Base-by-base conservation (phyloP, 148 eudicot species). In the Pharnaceum exiguum region DNA sequence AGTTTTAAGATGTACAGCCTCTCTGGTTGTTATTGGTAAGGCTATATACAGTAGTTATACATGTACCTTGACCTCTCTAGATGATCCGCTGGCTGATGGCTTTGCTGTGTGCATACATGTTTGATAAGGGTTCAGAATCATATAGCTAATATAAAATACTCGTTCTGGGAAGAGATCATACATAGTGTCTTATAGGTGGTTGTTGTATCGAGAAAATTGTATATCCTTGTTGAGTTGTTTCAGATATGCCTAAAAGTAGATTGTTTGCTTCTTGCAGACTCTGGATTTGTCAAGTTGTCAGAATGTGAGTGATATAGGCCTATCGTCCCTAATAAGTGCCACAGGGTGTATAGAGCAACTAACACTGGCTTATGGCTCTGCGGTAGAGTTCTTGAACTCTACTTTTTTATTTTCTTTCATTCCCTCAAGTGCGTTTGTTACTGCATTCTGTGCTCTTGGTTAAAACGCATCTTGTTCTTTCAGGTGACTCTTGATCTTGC, bases 251-350 rank as follows among this genome's bases (percentile, higher is more conserved):
- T 57, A 33, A 71, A 15, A 23, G 48, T 13, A 57, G 18, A 30
- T 59, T 57, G 10, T 18, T 35, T 51, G 10, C 42, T 66, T 60
- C 21, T 15, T 25, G 57, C 73, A 91, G 97, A 71, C 65, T 40
- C 95, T 91, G 29, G 87, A 91, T 71, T 71, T 91, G 75, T 87
- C 97, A 44, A 77, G 87, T 46, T 87, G 93, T 68, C 86, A 82
- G 70, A 82, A 83, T 51, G 68, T 91, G 27, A 83, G 82, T 55
- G 84, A 80, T 23, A 68, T 69, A 22, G 96, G 97, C 48, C 68
- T 91, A 68, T 75, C 90, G 69, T 87, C 79, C 39, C 64, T 87
- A 28, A 85, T 81, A 27, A 77, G 70, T 44, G 75, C 78, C 35
- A 58, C 76, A 72, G 76, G 71, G 35, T 73, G 79, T 72, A 78